Base-by-base conservation (phyloP, 768 basidiomycete genomes). In the Boletus pseudopeckii region DNA sequence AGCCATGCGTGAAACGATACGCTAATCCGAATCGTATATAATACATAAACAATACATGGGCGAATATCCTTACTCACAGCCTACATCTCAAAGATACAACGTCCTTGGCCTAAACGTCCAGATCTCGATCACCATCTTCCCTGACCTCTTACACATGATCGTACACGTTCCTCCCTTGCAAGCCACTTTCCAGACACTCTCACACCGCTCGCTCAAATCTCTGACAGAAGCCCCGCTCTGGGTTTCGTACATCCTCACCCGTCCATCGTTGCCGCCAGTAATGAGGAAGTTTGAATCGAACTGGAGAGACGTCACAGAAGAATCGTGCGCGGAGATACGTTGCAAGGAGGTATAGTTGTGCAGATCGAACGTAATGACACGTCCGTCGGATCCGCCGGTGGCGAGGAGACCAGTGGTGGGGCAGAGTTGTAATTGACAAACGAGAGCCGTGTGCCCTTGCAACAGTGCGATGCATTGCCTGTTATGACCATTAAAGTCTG, bases 401-500 rank as follows among this genome's bases (percentile, higher is more conserved):
- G 85, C 84, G 53, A 94, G 84, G 42, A 84, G 71, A 42, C 62
- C 70, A 7, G 65, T 55, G 15, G 71, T 75, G 26, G 83, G 81
- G 8, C 82, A 83, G 43, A 95, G 80, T 64, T 93, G 91, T 9
- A 98, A 76, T 64, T 94, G 90, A 60, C 92, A 95, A 30, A 98
- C 92, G 50, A 98, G 86, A 1, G 90, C 86, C 0, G 91, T 93
- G 71, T 98, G 95, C 4, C 90, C 93, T 71, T 92, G 89, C 0
- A 98, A 77, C 17, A 94, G 80, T 2, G 93, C 94, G 10, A 86
- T 64, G 65, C 93, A 96, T 52, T 84, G 75, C 7, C 92, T 94
- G 68, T 10, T 26, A 55, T 33, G 20, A 11, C 5, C 37, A n/a
- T 46, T 36, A 17, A 10, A 44, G 7, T 30, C 18, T 17, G 32